phyloP scores from a whole-genome alignment of 805 yeast genomes.

The Lipomyces yamadae region DNA sequence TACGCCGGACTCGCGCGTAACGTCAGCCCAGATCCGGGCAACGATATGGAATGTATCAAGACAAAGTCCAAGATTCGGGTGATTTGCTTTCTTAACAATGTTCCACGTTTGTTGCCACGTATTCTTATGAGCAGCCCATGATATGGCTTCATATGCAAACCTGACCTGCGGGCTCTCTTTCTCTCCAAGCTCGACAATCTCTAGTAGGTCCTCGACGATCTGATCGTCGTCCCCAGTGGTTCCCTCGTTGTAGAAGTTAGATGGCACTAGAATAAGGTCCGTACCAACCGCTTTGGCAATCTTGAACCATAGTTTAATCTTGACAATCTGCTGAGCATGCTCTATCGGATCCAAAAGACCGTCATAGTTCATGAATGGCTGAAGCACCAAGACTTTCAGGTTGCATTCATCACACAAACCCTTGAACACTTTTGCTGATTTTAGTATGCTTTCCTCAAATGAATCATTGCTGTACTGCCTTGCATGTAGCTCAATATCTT shows the following conservation, averaged over 20 bases:
- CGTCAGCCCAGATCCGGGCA: slow-evolving; percentile 36
- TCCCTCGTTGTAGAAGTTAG: slow-evolving; percentile 12
- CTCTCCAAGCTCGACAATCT: slow-evolving; percentile 27
- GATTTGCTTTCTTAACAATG: slow-evolving; percentile 39
- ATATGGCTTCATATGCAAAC: slow-evolving; percentile 44
- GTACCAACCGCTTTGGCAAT: slow-evolving; percentile 22
- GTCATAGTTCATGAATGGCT: slow-evolving; percentile 24
- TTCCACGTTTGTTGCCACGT: slow-evolving; percentile 38
- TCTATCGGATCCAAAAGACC: slow-evolving; percentile 16
- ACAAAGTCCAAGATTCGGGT: slow-evolving; percentile 43
- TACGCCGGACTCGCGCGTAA: slow-evolving; percentile 16
- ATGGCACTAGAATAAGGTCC: slow-evolving; percentile 28
- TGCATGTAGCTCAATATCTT: slow-evolving; percentile 17
- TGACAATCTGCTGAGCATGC: slow-evolving; percentile 15
- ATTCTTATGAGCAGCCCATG: slow-evolving; percentile 42
- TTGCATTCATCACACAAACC: slow-evolving; percentile 14
- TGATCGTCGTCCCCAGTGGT: slow-evolving; percentile 24
- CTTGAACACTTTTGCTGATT: slow-evolving; percentile 6
- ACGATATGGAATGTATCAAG: slow-evolving; percentile 45
- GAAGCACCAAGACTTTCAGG: slow-evolving; percentile 11
- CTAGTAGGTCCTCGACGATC: slow-evolving; percentile 25
- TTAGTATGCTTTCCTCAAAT: background rate
- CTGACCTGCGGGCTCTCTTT: slow-evolving; percentile 30
- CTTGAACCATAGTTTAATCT: slow-evolving; percentile 25
- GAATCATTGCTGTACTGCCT: slow-evolving; percentile 1